These are phyloP conservation scores for Wallacemonas sp. DNA, from an alignment of 208 protist genomes.

Conservation along the genomic window DNA sequence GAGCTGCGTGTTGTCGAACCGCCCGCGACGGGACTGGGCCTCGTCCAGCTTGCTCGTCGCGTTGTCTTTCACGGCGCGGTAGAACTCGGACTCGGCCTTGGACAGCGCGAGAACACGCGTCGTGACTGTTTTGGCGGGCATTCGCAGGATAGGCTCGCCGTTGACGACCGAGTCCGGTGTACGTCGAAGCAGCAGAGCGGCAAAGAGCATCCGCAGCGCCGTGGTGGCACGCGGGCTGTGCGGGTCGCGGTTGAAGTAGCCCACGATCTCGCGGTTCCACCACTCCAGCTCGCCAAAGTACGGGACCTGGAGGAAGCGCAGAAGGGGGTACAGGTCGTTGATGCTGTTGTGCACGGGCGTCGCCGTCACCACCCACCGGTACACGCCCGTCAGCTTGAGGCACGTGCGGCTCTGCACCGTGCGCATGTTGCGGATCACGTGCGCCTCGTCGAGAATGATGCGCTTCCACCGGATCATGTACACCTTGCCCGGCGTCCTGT, in stretches of 20 bases:
- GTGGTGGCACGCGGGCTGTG: constrained; percentile 49
- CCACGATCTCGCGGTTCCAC: constrained; percentile 74
- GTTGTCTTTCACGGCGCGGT: constrained; percentile 42
- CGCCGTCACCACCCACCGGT: constrained; percentile 62
- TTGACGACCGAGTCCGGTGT: constrained; percentile 51
- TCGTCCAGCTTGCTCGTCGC: constrained; percentile 51
- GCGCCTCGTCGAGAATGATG: constrained; percentile 92
- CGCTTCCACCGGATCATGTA: constrained; percentile 83
- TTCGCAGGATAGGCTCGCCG: constrained; percentile 42
- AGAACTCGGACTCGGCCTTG: constrained; percentile 45
- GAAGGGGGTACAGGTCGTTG: constrained; percentile 69
- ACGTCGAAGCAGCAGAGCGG: constrained; percentile 59
- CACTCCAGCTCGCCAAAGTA: constrained; percentile 56
- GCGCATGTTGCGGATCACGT: constrained; percentile 79
- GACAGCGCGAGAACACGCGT: constrained; percentile 40
- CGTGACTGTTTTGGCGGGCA: constrained; percentile 41
- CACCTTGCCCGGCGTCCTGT: constrained; percentile 44
- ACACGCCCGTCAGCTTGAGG: constrained; percentile 44
- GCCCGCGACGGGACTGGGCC: background rate
- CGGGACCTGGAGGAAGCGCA: constrained; percentile 69
- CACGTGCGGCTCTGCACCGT: constrained; percentile 46
- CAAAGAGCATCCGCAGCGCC: constrained; percentile 53
- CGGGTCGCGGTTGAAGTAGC: constrained; percentile 44
- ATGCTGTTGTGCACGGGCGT: constrained; percentile 69
- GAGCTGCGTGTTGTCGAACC: constrained; percentile 17